These are phyloP conservation scores for Colletotrichum higginsianum DNA, from an alignment of 2,329 filamentous ascomycete species.

Conservation along the genomic window DNA sequence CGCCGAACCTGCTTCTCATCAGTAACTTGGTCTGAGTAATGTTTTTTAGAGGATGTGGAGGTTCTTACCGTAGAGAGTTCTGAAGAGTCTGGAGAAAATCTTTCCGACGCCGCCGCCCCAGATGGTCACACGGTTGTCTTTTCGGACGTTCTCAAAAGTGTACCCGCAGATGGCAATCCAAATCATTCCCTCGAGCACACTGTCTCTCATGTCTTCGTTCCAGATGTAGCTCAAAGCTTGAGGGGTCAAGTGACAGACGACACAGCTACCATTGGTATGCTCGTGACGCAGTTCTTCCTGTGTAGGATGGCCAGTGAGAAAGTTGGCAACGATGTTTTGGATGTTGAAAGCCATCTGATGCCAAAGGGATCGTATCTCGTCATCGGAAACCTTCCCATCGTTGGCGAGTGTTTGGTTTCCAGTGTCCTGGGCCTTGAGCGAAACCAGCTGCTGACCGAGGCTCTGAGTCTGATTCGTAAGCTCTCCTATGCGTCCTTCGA, in stretches of 20 bases:
- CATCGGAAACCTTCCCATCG: too few relatives aligned
- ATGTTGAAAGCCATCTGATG: too few relatives aligned
- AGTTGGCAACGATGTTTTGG: too few relatives aligned
- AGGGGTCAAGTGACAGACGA: not conserved
- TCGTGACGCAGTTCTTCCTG: not conserved
- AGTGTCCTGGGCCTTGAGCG: too few relatives aligned
- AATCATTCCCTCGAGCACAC: not conserved
- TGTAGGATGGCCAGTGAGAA: not conserved
- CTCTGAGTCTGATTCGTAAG: too few relatives aligned
- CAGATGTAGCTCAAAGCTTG: accelerated
- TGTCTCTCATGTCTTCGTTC: not conserved
- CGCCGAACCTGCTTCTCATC: not conserved
- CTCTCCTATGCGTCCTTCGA: too few relatives aligned
- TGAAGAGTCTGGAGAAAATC: not conserved
- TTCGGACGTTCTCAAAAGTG: not conserved
- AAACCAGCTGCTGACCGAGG: too few relatives aligned
- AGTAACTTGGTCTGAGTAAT: not conserved
- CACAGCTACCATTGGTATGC: not conserved
- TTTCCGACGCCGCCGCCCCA: not conserved
- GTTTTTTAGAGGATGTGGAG: too few relatives aligned
- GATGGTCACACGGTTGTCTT: not conserved
- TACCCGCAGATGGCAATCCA: not conserved
- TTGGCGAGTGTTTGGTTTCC: too few relatives aligned
- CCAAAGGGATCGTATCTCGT: too few relatives aligned
- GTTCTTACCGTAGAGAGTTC: not conserved